Evolutionary conservation across 768 basidiomycete genomes (phyloP), one percentile per base, ranked within the genome.

Genomic region (Russula earlei): DNA sequence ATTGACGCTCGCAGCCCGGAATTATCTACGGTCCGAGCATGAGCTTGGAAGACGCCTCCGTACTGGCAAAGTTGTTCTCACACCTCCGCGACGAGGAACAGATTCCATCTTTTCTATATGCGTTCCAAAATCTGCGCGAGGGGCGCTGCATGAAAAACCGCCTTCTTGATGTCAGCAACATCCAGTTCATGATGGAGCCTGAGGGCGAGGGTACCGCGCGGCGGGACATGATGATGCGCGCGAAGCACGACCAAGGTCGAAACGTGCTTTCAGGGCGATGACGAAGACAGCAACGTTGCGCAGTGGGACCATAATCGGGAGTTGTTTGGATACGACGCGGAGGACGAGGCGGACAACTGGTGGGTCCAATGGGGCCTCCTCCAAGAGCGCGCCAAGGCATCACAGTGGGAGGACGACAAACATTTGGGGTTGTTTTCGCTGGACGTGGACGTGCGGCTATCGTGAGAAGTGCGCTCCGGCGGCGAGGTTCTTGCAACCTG

Each of bases 1-100:
- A 43, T n/a, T 29, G 25, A n/a, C 10, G 12, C 25, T 52, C 17
- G 15, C 27, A 72, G 70, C 69, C 70, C 4, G 67, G 67, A 11
- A 54, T 66, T 4, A 61, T 69, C 6, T 72, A 74, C 53, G 66
- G 64, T 11, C 60, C 67, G 8, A 67, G 68, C 22, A 71, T 72
- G 69, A 69, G 67, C 8, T 54, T 73, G 27, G 73, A 74, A 48
- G 73, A 74, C 54, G 71, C 71, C 5, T 71, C 70, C 9, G 70
- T 73, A 3, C 64, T 74, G 10, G 72, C 67, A 31, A 71, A 69
- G 56, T 62, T 74, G 25, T 74, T 74, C 65, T 67, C 70, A 5
- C 70, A 70, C 53, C 62, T 73, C 17, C 59, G 58, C 41, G 40
- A 43, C 7, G 49, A 58, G 22, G 66, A 66, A 24, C 70, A 72